These are phyloP conservation scores for Calocybe indica DNA, from an alignment of 768 basidiomycete genomes.

Conservation along the genomic window DNA sequence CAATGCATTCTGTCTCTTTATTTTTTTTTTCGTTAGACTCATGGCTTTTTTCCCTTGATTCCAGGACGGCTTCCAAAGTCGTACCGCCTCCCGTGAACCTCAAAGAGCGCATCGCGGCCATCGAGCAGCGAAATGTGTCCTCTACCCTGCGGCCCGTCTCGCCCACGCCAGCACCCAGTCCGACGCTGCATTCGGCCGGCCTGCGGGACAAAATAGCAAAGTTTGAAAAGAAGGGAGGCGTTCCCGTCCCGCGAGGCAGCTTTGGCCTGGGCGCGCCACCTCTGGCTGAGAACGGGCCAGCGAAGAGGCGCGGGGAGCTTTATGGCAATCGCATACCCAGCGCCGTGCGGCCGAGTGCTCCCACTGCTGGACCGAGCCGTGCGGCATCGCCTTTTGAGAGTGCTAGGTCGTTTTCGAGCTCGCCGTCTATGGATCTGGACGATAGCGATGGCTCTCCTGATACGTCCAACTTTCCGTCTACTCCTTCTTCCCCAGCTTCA, in stretches of 20 bases:
- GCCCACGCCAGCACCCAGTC: conserved; percentile 20
- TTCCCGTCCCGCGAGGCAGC: conserved; percentile 69
- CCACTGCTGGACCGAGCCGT: conserved; percentile 19
- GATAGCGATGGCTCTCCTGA: conserved; percentile 14
- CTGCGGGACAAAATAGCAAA: conserved; percentile 70
- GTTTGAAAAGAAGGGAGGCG: conserved; percentile 74
- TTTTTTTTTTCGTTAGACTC: conserved; percentile 3
- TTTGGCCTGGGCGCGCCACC: conserved; percentile 66
- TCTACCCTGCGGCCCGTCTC: conserved; percentile 18
- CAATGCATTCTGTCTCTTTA: conserved; percentile 4
- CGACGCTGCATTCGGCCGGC: conserved; percentile 17
- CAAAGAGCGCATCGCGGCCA: conserved; percentile 78
- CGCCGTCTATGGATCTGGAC: conserved; percentile 12
- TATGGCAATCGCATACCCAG: conserved; percentile 70
- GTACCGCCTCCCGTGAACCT: conserved; percentile 45
- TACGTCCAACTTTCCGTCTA: conserved; percentile 23
- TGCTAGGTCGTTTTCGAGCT: conserved; percentile 22
- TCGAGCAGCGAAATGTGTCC: conserved; percentile 53
- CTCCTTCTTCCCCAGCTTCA: conserved; percentile 21
- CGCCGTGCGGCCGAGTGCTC: conserved; percentile 25
- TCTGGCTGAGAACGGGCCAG: conserved; percentile 35
- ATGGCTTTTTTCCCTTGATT: neutral
- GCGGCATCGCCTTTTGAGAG: conserved; percentile 16
- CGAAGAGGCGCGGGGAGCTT: conserved; percentile 55
- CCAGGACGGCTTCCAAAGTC: conserved; percentile 23